Conservation (phyloP, 805 yeast species). For the Yamadazyma insecticola region DNA sequence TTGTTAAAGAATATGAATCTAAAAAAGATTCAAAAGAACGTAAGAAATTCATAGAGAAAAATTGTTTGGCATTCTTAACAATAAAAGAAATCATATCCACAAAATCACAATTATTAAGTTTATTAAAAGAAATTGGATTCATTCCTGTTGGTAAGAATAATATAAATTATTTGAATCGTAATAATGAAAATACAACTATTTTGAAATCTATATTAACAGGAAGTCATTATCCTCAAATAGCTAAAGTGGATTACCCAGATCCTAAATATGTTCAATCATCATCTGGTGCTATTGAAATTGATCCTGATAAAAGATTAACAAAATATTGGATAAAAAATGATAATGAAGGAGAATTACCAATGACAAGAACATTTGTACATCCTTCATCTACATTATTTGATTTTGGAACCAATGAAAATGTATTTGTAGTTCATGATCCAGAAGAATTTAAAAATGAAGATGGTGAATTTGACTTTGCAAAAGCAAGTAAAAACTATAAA, state of each 20-base stretch:
- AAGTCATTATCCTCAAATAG: slow-evolving; percentile 77
- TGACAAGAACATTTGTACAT: slow-evolving; percentile 74
- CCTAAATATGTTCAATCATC: slow-evolving; percentile 65
- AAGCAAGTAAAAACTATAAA: slow-evolving; percentile 21
- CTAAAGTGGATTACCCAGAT: slow-evolving; percentile 78
- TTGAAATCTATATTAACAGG: slow-evolving; percentile 71
- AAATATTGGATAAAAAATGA: slow-evolving; percentile 3
- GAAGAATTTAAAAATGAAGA: slow-evolving; percentile 33
- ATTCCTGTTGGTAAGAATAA: slow-evolving; percentile 36
- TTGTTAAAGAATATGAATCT: slow-evolving; percentile 58
- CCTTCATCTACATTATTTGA: slow-evolving; percentile 79
- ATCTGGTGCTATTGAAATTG: slow-evolving; percentile 80
- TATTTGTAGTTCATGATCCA: slow-evolving; percentile 1
- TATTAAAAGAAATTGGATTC: slow-evolving; percentile 76
- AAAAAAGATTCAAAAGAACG: slow-evolving; percentile 20
- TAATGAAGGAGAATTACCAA: slow-evolving; percentile 36
- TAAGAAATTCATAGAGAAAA: slow-evolving; percentile 52
- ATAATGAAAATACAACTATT: slow-evolving; percentile 45
- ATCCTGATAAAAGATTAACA: slow-evolving; percentile 58
- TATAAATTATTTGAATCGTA: too few species aligned
- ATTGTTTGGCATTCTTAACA: slow-evolving; percentile 57
- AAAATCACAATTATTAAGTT: slow-evolving; percentile 61
- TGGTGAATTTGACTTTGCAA: slow-evolving; percentile 32
- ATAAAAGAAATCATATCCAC: slow-evolving; percentile 71
- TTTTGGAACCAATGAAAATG: too few species aligned